Evolutionary conservation across 495 filamentous ascomycete genomes (phyloP), one percentile per base, ranked within the genome.

Genomic region (Massariosphaeria phaeospora): DNA sequence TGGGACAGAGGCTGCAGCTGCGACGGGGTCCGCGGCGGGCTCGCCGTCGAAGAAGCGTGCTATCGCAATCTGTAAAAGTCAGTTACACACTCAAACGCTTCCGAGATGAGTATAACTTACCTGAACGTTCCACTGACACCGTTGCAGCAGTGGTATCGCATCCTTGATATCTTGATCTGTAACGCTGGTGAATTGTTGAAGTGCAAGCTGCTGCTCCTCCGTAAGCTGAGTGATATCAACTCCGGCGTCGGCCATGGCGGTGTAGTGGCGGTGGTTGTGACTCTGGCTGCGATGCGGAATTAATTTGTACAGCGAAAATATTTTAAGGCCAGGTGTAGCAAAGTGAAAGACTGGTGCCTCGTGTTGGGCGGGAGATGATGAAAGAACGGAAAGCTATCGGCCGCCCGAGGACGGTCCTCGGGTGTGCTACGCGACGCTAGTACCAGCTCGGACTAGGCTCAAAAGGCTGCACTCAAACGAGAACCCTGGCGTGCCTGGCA

Each of bases 11-110:
- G 74, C 65, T 31, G 82, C 72, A 27, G 79, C 65, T 31, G 82
- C 72, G 27, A 79, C 58, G 24, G 83, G 77, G 30, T 83, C 79
- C 59, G 88, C 88, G 5, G 91, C 73, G 4, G 81, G 84, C 70
- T 97, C 94, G 44, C 94, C 93, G 67, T 97, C 93, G 66, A 96
- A 98, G 80, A 97, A 97, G 64, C 91, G 91, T 43, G 93, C 79
- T 44, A 98, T 87, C 27, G 93, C 93, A 57, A 97, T 94, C 85
- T 98, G 67, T 10, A 17, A 29, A 48, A 3, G 17, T 40, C 4
- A 21, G 38, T 42, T 45, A 43, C 69, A 43, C 70, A 61, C 35
- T 27, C 6, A 34, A 25, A 24, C 52, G 47, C 10, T 58, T 17
- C 13, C 30, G 20, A 20, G 23, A 48, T 7, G 15, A 26, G 44